These are phyloP conservation scores for Marasmius sp. DNA, from an alignment of 1,284 basidiomycete species.

Conservation along the genomic window DNA sequence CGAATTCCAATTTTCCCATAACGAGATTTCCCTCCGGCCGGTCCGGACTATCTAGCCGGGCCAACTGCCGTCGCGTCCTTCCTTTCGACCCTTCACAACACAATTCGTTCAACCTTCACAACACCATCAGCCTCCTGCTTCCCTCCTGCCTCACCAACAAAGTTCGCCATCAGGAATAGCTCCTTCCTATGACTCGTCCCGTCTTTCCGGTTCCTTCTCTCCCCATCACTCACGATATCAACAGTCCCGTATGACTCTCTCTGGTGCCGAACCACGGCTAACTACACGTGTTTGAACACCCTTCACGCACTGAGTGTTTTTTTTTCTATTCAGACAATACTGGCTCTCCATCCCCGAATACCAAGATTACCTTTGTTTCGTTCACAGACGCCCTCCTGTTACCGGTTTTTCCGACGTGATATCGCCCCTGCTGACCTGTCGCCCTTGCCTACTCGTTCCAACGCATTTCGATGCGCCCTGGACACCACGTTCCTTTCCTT, in stretches of 20 bases:
- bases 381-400: too few species aligned
- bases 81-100: slow-evolving; percentile 1
- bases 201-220: not conserved
- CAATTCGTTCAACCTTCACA: not conserved
- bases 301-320: too few species aligned
- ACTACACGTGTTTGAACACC: not conserved
- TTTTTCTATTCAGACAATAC: too few species aligned
- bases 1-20: too few species aligned
- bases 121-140: not conserved
- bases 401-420: too few species aligned
- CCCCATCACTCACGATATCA: not conserved
- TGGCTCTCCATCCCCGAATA: too few species aligned
- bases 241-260: not conserved
- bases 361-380: too few species aligned
- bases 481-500: too few species aligned
- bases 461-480: too few species aligned
- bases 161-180: not conserved
- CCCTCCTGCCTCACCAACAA: not conserved
- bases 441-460: too few species aligned
- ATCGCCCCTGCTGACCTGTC: too few species aligned
- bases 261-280: not conserved
- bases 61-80: not conserved
- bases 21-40: not conserved
- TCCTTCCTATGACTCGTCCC: slow-evolving; percentile 1
- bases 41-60: not conserved